phyloP scores from a whole-genome alignment of 1,284 basidiomycete species.

The Irpex sp. region DNA sequence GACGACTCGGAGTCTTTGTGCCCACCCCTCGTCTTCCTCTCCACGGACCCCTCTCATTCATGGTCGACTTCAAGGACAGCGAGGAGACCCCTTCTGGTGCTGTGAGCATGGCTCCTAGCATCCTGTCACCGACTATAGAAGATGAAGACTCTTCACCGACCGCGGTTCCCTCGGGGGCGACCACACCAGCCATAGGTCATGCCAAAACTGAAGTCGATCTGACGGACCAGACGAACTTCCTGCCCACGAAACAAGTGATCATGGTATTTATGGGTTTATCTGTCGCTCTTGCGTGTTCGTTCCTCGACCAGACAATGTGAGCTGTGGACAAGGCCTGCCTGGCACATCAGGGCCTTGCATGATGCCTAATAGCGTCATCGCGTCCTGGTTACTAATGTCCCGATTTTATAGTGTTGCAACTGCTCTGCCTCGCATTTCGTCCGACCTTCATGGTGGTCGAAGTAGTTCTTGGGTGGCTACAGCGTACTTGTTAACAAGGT shows the following conservation, averaged over 20 bases:
- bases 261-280: slow-evolving; percentile 31
- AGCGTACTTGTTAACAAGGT: slow-evolving; percentile 19
- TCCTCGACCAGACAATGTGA: slow-evolving; percentile 16
- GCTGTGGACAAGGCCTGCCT: neutral
- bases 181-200: neutral
- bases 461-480: slow-evolving; percentile 25
- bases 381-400: slow-evolving; percentile 24
- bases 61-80: neutral
- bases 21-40: neutral
- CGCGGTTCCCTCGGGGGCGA: neutral
- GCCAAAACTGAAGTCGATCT: slow-evolving; percentile 18
- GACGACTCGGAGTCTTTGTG: neutral
- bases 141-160: neutral
- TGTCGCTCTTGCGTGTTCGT: slow-evolving; percentile 14
- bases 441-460: slow-evolving; percentile 33
- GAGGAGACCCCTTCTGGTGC: neutral
- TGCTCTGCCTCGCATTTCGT: slow-evolving; percentile 37
- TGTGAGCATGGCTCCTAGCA: neutral
- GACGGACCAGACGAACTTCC: slow-evolving; percentile 45
- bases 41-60: neutral
- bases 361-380: slow-evolving; percentile 19
- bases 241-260: slow-evolving; percentile 39
- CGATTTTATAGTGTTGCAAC: slow-evolving; percentile 32
- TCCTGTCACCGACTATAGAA: neutral
- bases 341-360: neutral